phyloP scores from a whole-genome alignment of 257 asterid genomes.

The Solanum stenotomum region DNA sequence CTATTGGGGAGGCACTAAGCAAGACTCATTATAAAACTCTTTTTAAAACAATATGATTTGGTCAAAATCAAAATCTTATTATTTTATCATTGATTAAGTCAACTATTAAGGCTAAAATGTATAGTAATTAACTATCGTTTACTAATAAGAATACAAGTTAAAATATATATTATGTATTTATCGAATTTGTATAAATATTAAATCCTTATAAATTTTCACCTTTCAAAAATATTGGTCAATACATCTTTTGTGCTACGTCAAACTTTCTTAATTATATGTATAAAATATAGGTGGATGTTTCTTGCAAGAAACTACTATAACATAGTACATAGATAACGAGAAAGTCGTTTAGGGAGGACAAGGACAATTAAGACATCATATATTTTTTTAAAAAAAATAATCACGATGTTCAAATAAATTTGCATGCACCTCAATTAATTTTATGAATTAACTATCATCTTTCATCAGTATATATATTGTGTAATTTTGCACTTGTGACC shows the following conservation, averaged over 20 bases:
- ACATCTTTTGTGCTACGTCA: accelerated
- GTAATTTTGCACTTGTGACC: background rate
- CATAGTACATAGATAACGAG: background rate
- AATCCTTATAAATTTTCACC: accelerated
- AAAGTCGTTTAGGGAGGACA: background rate
- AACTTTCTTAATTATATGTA: background rate
- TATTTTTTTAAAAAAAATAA: no score
- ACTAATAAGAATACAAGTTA: background rate
- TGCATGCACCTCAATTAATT: no score
- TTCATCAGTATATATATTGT: background rate
- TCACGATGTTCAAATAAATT: no score
- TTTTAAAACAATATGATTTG: background rate
- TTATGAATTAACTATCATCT: no score
- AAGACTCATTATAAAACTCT: background rate
- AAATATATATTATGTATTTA: background rate
- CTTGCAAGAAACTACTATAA: background rate
- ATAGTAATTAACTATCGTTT: background rate
- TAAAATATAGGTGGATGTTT: background rate
- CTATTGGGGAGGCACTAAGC: background rate
- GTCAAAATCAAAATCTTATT: background rate
- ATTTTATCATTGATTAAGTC: background rate
- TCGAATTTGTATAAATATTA: background rate
- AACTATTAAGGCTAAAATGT: background rate
- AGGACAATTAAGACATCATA: background rate
- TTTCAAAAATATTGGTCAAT: background rate